These are phyloP conservation scores for Solidago caesia DNA, from an alignment of 129 eudicot genomes.

Conservation along the genomic window DNA sequence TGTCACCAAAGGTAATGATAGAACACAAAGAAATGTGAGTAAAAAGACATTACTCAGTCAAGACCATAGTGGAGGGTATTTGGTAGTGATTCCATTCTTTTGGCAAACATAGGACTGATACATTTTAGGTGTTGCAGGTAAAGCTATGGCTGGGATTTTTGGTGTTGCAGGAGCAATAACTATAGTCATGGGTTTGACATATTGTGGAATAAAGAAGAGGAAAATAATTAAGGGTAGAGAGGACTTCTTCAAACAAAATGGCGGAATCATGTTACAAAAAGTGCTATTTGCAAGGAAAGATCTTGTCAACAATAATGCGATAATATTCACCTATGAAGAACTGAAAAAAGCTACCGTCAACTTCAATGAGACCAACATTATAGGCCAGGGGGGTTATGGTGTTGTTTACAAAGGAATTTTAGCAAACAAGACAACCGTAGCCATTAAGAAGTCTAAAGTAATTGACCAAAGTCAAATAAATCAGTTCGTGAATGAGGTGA, in stretches of 20 bases:
- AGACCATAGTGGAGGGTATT: too few species aligned
- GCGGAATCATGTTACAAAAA: constrained; percentile 28
- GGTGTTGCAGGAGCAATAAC: not conserved
- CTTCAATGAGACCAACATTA: constrained; percentile 3
- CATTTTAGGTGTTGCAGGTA: constrained; percentile 16
- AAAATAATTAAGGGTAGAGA: constrained; percentile 6
- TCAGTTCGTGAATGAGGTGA: constrained; percentile 26
- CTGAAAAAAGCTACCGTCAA: constrained; percentile 22
- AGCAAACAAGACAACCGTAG: constrained; percentile 20
- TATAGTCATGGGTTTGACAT: constrained; percentile 9
- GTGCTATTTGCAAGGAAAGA: constrained; percentile 13
- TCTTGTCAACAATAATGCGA: constrained; percentile 5
- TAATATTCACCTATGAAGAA: constrained; percentile 28
- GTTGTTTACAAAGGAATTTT: constrained; percentile 22
- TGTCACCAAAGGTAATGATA: not conserved
- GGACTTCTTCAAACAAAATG: constrained; percentile 20
- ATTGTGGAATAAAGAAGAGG: constrained; percentile 8
- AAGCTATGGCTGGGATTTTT: constrained; percentile 12
- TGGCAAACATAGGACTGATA: too few species aligned
- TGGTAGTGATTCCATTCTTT: too few species aligned
- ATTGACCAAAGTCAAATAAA: constrained; percentile 28
- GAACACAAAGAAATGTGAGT: not conserved
- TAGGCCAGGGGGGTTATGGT: constrained; percentile 31
- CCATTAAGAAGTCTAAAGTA: constrained; percentile 28
- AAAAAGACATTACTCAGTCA: too few species aligned